Conservation (phyloP, 2,329 filamentous ascomycete species). For the Pseudocercospora eumusae region DNA sequence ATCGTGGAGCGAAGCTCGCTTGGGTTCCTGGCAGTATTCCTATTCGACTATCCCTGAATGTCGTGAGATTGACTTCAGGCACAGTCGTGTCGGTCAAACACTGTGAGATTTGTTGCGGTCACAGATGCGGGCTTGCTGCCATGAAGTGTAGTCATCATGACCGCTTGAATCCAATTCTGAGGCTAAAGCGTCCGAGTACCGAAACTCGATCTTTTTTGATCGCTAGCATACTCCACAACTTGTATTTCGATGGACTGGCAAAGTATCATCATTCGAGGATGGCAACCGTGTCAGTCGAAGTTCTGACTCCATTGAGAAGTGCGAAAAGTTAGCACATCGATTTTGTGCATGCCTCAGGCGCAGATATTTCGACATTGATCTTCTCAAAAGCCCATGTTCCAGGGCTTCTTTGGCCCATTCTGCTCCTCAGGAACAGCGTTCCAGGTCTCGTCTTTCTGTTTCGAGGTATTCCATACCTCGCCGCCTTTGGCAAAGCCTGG, state of each 20-base stretch:
- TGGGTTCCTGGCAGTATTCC: not conserved
- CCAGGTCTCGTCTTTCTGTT: constrained; percentile 5
- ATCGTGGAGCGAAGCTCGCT: constrained; percentile 6
- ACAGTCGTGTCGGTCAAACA: constrained; percentile 9
- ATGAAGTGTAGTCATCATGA: constrained; percentile 6
- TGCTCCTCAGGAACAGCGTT: not conserved
- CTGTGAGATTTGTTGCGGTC: constrained; percentile 6
- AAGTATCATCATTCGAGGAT: not conserved
- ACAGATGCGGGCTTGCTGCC: not conserved
- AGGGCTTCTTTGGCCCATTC: not conserved
- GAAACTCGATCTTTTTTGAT: not conserved
- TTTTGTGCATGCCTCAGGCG: not conserved
- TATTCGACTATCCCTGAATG: constrained; percentile 6
- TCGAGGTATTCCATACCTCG: constrained; percentile 5
- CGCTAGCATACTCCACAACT: not conserved
- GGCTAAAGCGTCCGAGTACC: constrained; percentile 9
- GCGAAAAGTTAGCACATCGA: not conserved
- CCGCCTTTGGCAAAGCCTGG: constrained; percentile 17
- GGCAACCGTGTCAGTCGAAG: not conserved
- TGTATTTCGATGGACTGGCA: not conserved
- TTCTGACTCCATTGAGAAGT: not conserved
- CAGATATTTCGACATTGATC: not conserved
- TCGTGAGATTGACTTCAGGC: constrained; percentile 11
- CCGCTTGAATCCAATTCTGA: constrained; percentile 9
- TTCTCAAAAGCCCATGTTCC: constrained; percentile 2